Evolutionary conservation across 208 protist species (phyloP), one percentile per base, ranked within the genome.

Genomic region (Crithidia bombi): DNA sequence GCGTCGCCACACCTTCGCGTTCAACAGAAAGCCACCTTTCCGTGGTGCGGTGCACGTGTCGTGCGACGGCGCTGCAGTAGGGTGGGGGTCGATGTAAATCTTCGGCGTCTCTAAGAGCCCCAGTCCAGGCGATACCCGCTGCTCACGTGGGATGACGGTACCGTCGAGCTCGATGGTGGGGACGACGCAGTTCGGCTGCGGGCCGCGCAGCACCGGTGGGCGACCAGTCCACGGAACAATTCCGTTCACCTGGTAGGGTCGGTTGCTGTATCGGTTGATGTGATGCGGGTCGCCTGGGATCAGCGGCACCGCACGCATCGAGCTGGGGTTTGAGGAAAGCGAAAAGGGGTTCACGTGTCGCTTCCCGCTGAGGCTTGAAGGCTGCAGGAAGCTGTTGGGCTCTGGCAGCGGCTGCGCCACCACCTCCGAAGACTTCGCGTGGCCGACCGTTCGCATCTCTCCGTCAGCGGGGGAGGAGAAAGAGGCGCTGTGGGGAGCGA

Each of bases 191-290:
- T 21, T 44, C 28, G 73, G 65, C 44, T 73, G 73, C 32, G 65
- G 73, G 15, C 73, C 73, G 9, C 73, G 57, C 57, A 78, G 35
- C 32, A 73, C 65, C 38, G 65, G 73, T 51, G 59, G 73, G 23
- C 64, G 65, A 5, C 73, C 65, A 19, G 73, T 73, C 73, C 65
- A 78, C 65, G 65, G 73, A 15, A 78, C 73, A 21, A 78, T 59
- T 25, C 73, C 65, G 44, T 68, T 44, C 51, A 52, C 25, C 41
- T 52, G 41, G 56, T 59, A 65, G 10, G 65, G 73, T 7, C 32
- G 43, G 28, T 78, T 68, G 43, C 41, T 64, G 36, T 36, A 44
- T 23, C 19, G 47, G 23, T 68, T 73, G 33, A 63, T 21, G 43
- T 78, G 49, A 4, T 4, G 23, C 32, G 65, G 47, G 25, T 63